Evolutionary conservation across 2,329 filamentous ascomycete genomes (phyloP).

Genomic region (Neopestalotiopsis clavispora): DNA sequence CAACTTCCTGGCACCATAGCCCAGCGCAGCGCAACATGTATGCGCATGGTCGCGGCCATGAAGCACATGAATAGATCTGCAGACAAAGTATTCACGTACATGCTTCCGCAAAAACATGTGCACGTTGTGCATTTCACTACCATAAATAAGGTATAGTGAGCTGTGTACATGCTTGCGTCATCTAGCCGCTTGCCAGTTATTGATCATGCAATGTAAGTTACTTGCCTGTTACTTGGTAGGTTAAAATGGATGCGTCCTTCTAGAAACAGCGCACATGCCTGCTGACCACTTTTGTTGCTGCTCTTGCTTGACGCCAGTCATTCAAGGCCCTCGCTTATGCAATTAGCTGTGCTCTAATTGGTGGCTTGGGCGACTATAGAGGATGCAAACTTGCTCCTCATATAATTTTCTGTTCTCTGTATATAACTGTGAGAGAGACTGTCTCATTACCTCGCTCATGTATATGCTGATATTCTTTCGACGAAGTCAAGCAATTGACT

Average conservation of each 20-base stretch:
- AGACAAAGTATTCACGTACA: no score
- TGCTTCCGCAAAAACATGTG: no score
- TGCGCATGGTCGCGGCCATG: no score
- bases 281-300: not conserved
- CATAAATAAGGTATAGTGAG: no score
- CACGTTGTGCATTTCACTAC: no score
- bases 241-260: not conserved
- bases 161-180: no score
- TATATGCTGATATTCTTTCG: not conserved
- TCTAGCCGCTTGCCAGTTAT: no score
- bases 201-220: no score
- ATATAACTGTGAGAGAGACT: not conserved
- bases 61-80: no score
- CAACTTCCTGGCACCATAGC: no score
- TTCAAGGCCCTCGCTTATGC: not conserved
- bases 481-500: not conserved
- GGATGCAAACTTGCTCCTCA: no score
- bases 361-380: not conserved
- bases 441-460: not conserved
- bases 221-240: not conserved
- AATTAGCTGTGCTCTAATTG: not conserved
- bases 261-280: constrained; percentile 1
- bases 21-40: no score
- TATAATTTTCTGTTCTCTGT: not conserved
- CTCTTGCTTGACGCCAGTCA: not conserved